phyloP scores from a whole-genome alignment of 2,329 filamentous ascomycete genomes.

The Cladorrhinum sp. region DNA sequence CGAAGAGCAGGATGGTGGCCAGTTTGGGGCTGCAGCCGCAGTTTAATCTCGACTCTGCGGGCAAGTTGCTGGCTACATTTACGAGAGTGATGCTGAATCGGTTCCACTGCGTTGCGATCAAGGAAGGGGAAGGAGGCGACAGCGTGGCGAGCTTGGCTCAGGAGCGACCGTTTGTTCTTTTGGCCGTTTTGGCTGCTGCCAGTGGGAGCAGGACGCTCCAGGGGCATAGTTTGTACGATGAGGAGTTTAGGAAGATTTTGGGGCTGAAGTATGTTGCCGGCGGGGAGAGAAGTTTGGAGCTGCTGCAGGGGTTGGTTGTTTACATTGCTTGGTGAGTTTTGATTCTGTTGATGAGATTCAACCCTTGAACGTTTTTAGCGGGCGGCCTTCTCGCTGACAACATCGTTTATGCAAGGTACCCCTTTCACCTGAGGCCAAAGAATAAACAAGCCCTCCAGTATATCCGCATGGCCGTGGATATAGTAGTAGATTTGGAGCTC shows the following conservation, averaged over 20 bases:
- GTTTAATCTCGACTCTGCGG: constrained; percentile 55
- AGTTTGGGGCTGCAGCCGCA: constrained; percentile 46
- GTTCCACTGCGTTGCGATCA: constrained; percentile 45
- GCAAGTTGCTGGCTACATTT: constrained; percentile 44
- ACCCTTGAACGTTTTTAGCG: too few relatives aligned
- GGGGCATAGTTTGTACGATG: constrained; percentile 53
- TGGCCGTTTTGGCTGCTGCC: constrained; percentile 52
- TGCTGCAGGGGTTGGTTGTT: constrained; percentile 55
- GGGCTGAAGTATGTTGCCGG: constrained; percentile 54
- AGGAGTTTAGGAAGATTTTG: constrained; percentile 56
- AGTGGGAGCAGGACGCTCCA: constrained; percentile 47
- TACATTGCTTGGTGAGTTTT: constrained; percentile 54
- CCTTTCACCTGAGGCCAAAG: constrained; percentile 51
- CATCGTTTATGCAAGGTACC: constrained; percentile 42
- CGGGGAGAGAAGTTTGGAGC: constrained; percentile 54
- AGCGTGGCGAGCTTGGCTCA: constrained; percentile 44
- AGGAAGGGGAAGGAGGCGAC: constrained; percentile 28
- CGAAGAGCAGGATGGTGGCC: constrained; percentile 16
- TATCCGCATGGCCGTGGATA: constrained; percentile 49
- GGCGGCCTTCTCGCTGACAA: too few relatives aligned
- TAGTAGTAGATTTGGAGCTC: constrained; percentile 49
- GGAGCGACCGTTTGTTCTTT: constrained; percentile 49
- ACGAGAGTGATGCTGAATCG: constrained; percentile 39
- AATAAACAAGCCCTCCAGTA: constrained; percentile 50
- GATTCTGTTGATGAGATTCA: too few relatives aligned